phyloP scores from a whole-genome alignment of 495 filamentous ascomycete species.

The Daldinia vernicosa region DNA sequence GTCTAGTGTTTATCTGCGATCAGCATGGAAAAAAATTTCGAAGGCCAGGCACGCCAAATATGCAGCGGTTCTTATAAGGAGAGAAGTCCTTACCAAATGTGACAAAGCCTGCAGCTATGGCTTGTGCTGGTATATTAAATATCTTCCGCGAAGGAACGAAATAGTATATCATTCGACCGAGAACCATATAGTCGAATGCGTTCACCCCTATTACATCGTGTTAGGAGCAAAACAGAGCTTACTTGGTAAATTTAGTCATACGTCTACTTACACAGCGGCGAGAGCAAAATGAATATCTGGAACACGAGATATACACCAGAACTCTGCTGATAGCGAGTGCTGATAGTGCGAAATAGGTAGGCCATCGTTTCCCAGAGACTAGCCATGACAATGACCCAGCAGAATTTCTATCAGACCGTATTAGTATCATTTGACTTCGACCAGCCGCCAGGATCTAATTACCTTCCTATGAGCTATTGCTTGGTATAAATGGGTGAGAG shows the following conservation, averaged over 20 bases:
- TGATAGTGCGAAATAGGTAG: constrained; percentile 47
- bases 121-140: constrained; percentile 58
- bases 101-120: constrained; percentile 66
- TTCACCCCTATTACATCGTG: constrained; percentile 59
- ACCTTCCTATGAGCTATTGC: constrained; percentile 49
- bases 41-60: not conserved
- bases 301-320: constrained; percentile 44
- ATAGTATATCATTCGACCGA: constrained; percentile 69
- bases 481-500: constrained; percentile 51
- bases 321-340: constrained; percentile 32
- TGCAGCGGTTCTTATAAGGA: too few relatives aligned
- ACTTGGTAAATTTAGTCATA: not conserved
- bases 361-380: constrained; percentile 57
- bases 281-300: constrained; percentile 38
- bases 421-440: constrained; percentile 3
- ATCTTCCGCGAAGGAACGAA: constrained; percentile 59
- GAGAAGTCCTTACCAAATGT: constrained; percentile 50
- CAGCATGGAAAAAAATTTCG: not conserved
- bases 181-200: constrained; percentile 73
- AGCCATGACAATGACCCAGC: constrained; percentile 64
- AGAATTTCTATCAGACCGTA: constrained; percentile 52
- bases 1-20: constrained; percentile 38
- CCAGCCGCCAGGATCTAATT: not conserved
- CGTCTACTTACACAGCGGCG: constrained; percentile 31
- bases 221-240: not conserved